phyloP scores from a whole-genome alignment of 108 stramenopile genomes.

The Discostella stelligeroides region DNA sequence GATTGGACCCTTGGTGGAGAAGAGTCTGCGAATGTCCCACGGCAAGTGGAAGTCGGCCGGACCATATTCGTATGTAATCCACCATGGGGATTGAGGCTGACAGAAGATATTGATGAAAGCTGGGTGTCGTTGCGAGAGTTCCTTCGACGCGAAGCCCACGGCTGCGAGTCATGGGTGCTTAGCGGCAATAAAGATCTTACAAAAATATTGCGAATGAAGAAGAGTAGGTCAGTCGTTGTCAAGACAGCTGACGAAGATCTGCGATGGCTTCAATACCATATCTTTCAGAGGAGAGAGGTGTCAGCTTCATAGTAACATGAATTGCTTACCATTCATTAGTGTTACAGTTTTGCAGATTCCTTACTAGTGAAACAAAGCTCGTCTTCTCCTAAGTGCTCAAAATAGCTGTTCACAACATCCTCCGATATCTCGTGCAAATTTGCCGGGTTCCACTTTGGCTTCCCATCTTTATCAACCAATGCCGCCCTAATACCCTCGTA shows the following conservation, averaged over 20 bases:
- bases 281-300: constrained; percentile 33
- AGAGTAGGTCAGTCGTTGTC: constrained; percentile 63
- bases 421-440: constrained; percentile 60
- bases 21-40: neutral
- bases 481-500: constrained; percentile 96
- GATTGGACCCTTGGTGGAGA: constrained; percentile 49
- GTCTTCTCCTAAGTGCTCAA: constrained; percentile 59
- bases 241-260: constrained; percentile 77
- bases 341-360: constrained; percentile 24
- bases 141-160: constrained; percentile 56
- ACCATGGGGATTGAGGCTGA: constrained; percentile 81
- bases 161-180: constrained; percentile 76
- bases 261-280: constrained; percentile 82
- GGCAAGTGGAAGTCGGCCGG: constrained; percentile 28
- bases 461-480: constrained; percentile 91
- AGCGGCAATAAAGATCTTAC: constrained; percentile 77
- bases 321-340: no score
- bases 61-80: constrained; percentile 76
- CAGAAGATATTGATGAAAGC: constrained; percentile 71
- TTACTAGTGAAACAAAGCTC: constrained; percentile 34
- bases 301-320: neutral
- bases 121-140: constrained; percentile 77
- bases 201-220: constrained; percentile 63
- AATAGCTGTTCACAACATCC: constrained; percentile 61
- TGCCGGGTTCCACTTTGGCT: constrained; percentile 84